Evolutionary conservation across 768 basidiomycete species (phyloP).

Genomic region (Dictyophora rubrovolvata): DNA sequence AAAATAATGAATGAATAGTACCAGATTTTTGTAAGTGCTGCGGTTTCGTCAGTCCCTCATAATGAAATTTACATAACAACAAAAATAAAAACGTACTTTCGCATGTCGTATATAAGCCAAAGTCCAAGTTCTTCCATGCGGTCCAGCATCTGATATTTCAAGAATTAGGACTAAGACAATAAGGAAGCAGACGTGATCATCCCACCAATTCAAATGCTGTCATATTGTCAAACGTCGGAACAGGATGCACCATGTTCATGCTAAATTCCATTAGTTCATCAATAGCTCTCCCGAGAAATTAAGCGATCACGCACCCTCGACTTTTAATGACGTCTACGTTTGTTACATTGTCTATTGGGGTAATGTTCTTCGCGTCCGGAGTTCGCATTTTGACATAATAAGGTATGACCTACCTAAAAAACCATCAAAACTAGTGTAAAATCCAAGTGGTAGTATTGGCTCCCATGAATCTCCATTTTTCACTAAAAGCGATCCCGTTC

Average conservation of each 20-base stretch:
- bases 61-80: neutral
- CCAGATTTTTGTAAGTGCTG: conserved; percentile 8
- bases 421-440: conserved; percentile 52
- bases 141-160: conserved; percentile 29
- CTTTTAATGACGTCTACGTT: conserved; percentile 45
- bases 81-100: conserved; percentile 29
- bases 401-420: conserved; percentile 29
- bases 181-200: neutral
- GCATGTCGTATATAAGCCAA: conserved; percentile 82
- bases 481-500: conserved; percentile 47
- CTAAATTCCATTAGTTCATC: conserved; percentile 21
- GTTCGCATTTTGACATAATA: neutral
- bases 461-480: conserved; percentile 25
- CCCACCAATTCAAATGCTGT: conserved; percentile 44
- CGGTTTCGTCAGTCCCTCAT: neutral
- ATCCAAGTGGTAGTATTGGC: conserved; percentile 57
- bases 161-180: neutral
- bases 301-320: conserved; percentile 34
- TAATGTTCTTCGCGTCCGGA: neutral
- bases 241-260: conserved; percentile 47
- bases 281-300: neutral
- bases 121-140: conserved; percentile 59
- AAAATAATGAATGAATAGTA: neutral
- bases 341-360: conserved; percentile 45
- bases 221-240: conserved; percentile 55